Base-by-base conservation (phyloP, 345 rosid genomes). In the Eutrema yunnanense region DNA sequence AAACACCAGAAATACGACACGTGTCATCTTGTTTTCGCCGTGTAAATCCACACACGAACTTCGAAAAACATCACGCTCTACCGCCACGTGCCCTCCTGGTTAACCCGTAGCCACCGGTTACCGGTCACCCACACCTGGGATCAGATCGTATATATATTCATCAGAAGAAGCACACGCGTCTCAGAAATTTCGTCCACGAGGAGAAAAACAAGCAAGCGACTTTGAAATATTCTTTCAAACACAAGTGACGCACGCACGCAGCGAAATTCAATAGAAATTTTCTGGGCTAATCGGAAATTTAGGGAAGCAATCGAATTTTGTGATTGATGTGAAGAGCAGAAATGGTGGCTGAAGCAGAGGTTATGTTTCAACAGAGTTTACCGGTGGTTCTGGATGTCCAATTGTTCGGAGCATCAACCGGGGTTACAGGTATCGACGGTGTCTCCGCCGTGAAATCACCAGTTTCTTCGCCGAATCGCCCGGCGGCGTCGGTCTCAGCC, bases 321-420 rank as follows among this genome's bases (percentile, higher is more conserved):
- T 32, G 40, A 47, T 60, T 62, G 13, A 60, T 54, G 64, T 8
- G 52, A 58, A 58, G 71, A 43, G 3, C 19, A 73, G 78, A 76
- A 64, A 86, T 89, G 92, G 89, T 79, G 37, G 88, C 88, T 66
- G 96, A 85, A 81, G 82, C 85, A 59, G 89, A 86, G 79, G 71
- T 85, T 65, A 81, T 80, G 76, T 72, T 81, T 56, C 84, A 79
- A 69, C 85, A 82, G 79, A 85, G 83, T 75, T 76, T 82, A 16
- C 80, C 88, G 59, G 80, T 85, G 65, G 81, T 74, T 69, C 62
- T 84, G 71, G 90, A 85, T 60, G 86, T 83, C 54, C 76, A 56
- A 16, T 65, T 65, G 65, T 84, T 85, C 38, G 52, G 70, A 33
- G 19, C 55, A 71, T 47, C 74, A 26, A 42, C 51, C 66, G 74